Conservation (phyloP, 169 alveolate genomes). For the Cryptosporidium muris region DNA sequence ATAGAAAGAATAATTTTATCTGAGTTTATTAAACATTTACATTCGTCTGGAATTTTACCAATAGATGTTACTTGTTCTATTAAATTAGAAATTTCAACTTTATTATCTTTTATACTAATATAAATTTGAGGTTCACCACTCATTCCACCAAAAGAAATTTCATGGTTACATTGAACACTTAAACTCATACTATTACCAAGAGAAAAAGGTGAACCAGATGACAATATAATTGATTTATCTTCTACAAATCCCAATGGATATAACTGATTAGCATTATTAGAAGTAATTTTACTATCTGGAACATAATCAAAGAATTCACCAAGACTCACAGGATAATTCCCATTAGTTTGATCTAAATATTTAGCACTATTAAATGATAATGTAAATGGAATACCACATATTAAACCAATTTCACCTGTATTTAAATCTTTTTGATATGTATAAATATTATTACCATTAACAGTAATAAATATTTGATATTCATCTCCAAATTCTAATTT, state of each 20-base stretch:
- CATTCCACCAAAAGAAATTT: conserved; percentile 24
- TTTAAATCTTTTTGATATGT: too few relatives aligned
- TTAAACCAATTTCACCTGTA: conserved; percentile 3
- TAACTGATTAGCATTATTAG: conserved; percentile 13
- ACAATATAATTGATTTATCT: conserved; percentile 17
- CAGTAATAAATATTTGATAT: too few relatives aligned
- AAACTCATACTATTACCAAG: conserved; percentile 67
- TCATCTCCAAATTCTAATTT: conserved; percentile 37
- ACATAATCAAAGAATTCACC: background rate
- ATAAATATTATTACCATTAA: too few relatives aligned
- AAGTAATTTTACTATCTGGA: conserved; percentile 16
- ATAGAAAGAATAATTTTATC: conserved; percentile 26
- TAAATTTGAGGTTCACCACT: conserved; percentile 44
- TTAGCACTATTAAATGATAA: conserved; percentile 28
- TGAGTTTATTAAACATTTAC: conserved; percentile 20
- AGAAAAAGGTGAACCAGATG: conserved; percentile 67
- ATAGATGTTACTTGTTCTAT: conserved; percentile 28
- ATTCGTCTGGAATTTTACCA: conserved; percentile 34
- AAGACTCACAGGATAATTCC: background rate
- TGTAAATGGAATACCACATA: conserved; percentile 45
- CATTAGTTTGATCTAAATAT: conserved; percentile 21
- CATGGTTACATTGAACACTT: conserved; percentile 17
- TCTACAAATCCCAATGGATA: conserved; percentile 66
- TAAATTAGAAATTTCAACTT: conserved; percentile 4
- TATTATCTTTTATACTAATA: conserved; percentile 1